Conservation (phyloP, 2,329 filamentous ascomycete species). For the Didymella exigua region DNA sequence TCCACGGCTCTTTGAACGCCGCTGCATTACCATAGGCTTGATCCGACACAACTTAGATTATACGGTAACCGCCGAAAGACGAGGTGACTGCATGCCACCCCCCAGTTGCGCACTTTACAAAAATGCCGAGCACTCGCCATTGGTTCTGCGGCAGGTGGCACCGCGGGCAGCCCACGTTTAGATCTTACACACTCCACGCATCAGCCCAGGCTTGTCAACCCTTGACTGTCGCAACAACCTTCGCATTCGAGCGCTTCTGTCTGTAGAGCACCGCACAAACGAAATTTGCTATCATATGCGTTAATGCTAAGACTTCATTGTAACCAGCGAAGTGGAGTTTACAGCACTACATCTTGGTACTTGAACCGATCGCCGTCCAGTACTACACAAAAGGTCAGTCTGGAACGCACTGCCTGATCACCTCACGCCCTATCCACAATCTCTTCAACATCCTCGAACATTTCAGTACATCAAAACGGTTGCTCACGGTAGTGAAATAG, state of each 20-base stretch:
- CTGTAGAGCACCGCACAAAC: slow-evolving; percentile 19
- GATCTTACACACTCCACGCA: slow-evolving; percentile 36
- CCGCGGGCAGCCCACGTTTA: background rate
- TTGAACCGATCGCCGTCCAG: slow-evolving; percentile 27
- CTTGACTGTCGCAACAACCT: slow-evolving; percentile 43
- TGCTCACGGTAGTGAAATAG: slow-evolving; percentile 32
- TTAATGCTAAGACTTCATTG: slow-evolving; percentile 32
- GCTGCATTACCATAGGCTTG: no score
- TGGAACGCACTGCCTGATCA: slow-evolving; percentile 35
- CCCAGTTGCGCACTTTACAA: slow-evolving; percentile 11
- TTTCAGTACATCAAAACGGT: slow-evolving; percentile 31
- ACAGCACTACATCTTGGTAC: slow-evolving; percentile 7
- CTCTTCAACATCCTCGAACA: background rate
- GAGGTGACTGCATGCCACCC: slow-evolving; percentile 9
- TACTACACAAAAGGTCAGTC: slow-evolving; percentile 31
- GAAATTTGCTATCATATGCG: slow-evolving; percentile 24
- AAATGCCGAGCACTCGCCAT: slow-evolving; percentile 15
- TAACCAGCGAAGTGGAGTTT: slow-evolving; percentile 25
- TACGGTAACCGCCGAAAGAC: slow-evolving; percentile 14
- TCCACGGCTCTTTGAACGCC: slow-evolving; percentile 21
- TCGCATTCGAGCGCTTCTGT: slow-evolving; percentile 33
- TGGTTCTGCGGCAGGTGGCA: slow-evolving; percentile 10
- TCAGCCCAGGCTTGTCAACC: slow-evolving; percentile 39
- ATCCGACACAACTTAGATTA: no score
- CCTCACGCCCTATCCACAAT: background rate